Percentiles rank a stretch among this genome's conserved stretches.
These are phyloP conservation scores for Fagus sylvatica DNA, from an alignment of 306 rosid species.

Conservation along the genomic window DNA sequence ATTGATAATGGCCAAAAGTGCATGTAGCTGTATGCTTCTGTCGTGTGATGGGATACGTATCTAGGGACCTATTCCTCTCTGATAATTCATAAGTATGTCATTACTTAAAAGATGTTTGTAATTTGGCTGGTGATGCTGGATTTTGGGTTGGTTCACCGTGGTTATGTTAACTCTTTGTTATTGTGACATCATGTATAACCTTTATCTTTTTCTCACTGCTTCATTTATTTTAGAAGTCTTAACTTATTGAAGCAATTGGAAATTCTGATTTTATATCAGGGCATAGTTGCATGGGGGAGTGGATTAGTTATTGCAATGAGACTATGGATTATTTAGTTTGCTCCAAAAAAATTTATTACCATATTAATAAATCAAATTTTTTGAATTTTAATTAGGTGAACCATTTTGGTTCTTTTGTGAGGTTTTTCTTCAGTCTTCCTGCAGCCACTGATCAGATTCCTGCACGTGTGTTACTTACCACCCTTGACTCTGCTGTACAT, in stretches of 20 bases:
- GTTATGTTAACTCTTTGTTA: background rate
- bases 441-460: slow-evolving; percentile 75
- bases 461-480: slow-evolving; percentile 84
- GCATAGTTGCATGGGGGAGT: slow-evolving; percentile 12
- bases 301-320: slow-evolving; percentile 17
- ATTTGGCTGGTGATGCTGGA: background rate
- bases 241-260: slow-evolving; percentile 6
- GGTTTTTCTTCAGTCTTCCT: slow-evolving; percentile 91
- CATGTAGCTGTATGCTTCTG: background rate
- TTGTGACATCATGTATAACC: background rate
- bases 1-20: background rate
- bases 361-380: slow-evolving; percentile 21
- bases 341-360: slow-evolving; percentile 17
- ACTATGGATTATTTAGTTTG: background rate
- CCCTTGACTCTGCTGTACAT: slow-evolving; percentile 86
- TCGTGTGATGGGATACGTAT: background rate
- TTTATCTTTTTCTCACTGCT: background rate
- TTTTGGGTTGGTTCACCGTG: slow-evolving; percentile 2
- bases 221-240: slow-evolving; percentile 6
- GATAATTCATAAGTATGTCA: background rate
- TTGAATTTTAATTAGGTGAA: slow-evolving; percentile 58
- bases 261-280: slow-evolving; percentile 5
- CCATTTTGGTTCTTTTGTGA: slow-evolving; percentile 93
- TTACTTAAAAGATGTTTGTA: background rate
- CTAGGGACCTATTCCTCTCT: background rate